Conservation (phyloP, 805 yeast genomes). For the Wickerhamiella siamensis region DNA sequence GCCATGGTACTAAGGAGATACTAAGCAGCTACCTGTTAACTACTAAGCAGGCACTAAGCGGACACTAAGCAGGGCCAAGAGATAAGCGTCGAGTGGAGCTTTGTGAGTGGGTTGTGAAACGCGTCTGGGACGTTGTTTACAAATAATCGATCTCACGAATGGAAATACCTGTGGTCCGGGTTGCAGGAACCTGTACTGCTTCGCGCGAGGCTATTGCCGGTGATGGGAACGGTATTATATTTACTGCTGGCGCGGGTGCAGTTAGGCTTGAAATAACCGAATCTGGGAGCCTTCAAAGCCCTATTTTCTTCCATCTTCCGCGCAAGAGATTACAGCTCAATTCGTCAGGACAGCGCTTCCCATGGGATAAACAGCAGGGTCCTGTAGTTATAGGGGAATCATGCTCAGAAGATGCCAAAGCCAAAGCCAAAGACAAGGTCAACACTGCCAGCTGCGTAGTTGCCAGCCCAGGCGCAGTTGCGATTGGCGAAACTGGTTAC, state of each 20-base stretch:
- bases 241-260: constrained; percentile 22
- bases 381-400: neutral
- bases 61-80: too few relatives aligned
- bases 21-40: too few relatives aligned
- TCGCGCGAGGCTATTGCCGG: constrained; percentile 9
- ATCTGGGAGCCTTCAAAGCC: neutral
- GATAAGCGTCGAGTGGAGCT: too few relatives aligned
- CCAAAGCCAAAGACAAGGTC: constrained; percentile 20
- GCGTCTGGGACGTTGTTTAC: too few relatives aligned
- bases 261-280: constrained; percentile 10
- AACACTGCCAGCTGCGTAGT: constrained; percentile 32
- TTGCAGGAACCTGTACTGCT: constrained; percentile 17
- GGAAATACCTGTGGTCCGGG: constrained; percentile 4
- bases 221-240: constrained; percentile 13
- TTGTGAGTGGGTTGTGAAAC: too few relatives aligned
- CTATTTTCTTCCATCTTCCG: constrained; percentile 5
- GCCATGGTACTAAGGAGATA: too few relatives aligned
- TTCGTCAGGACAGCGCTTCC: neutral
- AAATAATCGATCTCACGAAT: neutral
- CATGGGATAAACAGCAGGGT: constrained; percentile 5
- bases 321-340: constrained; percentile 11
- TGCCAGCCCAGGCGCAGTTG: constrained; percentile 38
- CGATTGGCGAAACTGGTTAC: constrained; percentile 60
- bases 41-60: too few relatives aligned
- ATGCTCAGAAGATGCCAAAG: constrained; percentile 20